Percentiles rank a stretch among this genome's conserved stretches.
phyloP scores from a whole-genome alignment of 352 stramenopile species.

The Phytopythium chamaehyphon region DNA sequence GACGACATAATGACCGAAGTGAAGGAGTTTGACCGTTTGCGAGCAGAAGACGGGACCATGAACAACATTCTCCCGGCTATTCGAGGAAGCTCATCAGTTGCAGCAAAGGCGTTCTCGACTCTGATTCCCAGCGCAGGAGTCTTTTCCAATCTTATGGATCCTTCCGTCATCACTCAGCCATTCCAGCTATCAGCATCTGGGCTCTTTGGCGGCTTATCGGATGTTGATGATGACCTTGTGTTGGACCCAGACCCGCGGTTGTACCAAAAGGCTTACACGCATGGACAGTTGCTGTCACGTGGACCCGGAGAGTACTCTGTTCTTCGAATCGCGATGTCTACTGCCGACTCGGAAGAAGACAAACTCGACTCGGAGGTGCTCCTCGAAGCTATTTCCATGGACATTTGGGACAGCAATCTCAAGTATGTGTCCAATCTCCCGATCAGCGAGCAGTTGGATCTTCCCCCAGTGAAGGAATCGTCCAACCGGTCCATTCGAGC shows the following conservation, averaged over 20 bases:
- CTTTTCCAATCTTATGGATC: slow-evolving; percentile 74
- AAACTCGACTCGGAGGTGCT: slow-evolving; percentile 74
- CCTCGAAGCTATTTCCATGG: slow-evolving; percentile 82
- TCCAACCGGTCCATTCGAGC: background rate
- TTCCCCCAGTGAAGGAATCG: slow-evolving; percentile 29
- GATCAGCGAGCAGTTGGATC: slow-evolving; percentile 56
- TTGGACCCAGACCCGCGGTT: slow-evolving; percentile 54
- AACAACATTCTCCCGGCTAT: slow-evolving; percentile 59
- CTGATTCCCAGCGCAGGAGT: slow-evolving; percentile 67
- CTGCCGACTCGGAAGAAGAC: slow-evolving; percentile 48
- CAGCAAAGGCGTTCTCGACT: slow-evolving; percentile 69
- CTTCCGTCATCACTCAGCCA: slow-evolving; percentile 50
- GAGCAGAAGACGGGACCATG: slow-evolving; percentile 35
- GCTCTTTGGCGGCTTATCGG: slow-evolving; percentile 60
- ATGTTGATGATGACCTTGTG: slow-evolving; percentile 47
- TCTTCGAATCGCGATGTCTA: slow-evolving; percentile 78
- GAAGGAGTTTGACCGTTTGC: slow-evolving; percentile 41
- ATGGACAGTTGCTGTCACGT: slow-evolving; percentile 21
- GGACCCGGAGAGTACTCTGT: slow-evolving; percentile 55
- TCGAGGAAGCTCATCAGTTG: slow-evolving; percentile 54
- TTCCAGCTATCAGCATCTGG: slow-evolving; percentile 28
- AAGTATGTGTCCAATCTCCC: slow-evolving; percentile 83
- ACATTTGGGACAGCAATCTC: slow-evolving; percentile 80
- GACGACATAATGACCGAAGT: slow-evolving; percentile 60
- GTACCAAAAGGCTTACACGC: slow-evolving; percentile 27